Evolutionary conservation across 257 asterid genomes (phyloP), one percentile per base, ranked within the genome.

Genomic region (Hygrophila difformis): DNA sequence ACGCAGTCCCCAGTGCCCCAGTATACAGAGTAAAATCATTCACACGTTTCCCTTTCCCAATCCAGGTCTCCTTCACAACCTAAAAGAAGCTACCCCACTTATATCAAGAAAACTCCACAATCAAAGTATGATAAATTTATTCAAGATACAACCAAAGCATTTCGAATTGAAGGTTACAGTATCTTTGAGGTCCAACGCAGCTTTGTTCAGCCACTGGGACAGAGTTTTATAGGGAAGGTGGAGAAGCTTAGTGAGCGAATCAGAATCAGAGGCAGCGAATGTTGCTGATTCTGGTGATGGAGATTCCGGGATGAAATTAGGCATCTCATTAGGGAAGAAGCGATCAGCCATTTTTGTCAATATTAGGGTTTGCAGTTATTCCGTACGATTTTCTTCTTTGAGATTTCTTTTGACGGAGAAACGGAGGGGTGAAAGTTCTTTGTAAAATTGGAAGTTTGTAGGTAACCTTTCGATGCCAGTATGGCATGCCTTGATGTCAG

Each of bases 21-120:
- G 97, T 83, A 18, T 83, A 87, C 56, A 83, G 45, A 23, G 69
- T 61, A 44, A 51, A 80, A 56, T 87, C 95, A 28, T 63, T 63
- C 51, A 70, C 82, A 34, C 69, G 79, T 42, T 72, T 76, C 42
- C 83, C 72, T 40, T 53, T 64, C 9, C 37, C 63, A 40, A 58
- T 37, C 91, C 94, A 83, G 1, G 91, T 77, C 78, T 80, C 94
- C 61, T 70, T 70, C 66, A 83, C 79, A 41, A 80, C 78, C 97
- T 87, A 40, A 47, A 65, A 42, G 57, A 66, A 52, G 24, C 44
- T 66, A 51, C 12, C 51, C 37, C 3, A n/a, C n/a, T n/a, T n/a
- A 5, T 33, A 33, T 9, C 3, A 33, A 33, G 12, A 33, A 6
- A 33, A 33, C 10, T 5, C 10, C 37, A 33, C 12, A 4, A 4